Evolutionary conservation across 495 filamentous ascomycete genomes (phyloP), one percentile per base, ranked within the genome.

Genomic region (Lophiotrema nucula): DNA sequence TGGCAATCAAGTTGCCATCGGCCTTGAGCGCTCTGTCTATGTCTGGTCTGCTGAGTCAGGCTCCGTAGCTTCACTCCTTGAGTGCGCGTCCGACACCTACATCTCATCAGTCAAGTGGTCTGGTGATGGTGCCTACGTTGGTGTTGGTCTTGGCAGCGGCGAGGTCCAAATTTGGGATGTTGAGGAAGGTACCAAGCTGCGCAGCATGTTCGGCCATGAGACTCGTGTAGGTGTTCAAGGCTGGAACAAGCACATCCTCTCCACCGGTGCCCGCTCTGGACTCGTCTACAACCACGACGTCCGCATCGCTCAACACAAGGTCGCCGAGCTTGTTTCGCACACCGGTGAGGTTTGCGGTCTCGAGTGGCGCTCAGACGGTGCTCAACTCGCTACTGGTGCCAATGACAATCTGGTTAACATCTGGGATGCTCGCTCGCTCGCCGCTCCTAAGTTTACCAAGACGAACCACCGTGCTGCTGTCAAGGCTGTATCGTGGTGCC

Each of bases 121-220:
- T 62, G 88, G 87, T 42, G 93, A 99, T 65, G 95, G 93, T 39
- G 92, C 93, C 4, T 97, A 97, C 69, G 91, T 99, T 47, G 87
- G 91, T 55, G 92, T 97, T 62, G 93, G 93, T 42, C 85, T 99
- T 53, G 92, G 90, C 60, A 88, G 90, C 12, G 93, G 93, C 58
- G 93, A 99, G 68, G 89, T 97, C 37, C 93, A 99, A 73, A 99
- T 99, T 70, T 99, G 93, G 93, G 93, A 99, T 64, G 93, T 97
- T 21, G 89, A 96, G 62, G 93, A 99, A 67, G 85, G 88, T 26
- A 85, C 82, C 64, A 97, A 97, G 81, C 84, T 97, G 33, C 90
- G 93, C 67, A 96, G 90, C 78, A 99, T 99, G 93, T 86, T 88
- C 69, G 95, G 92, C 47, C 93, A 99, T 67, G 93, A 97, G 62